Evolutionary conservation across 225 moss, liverwort and hornwort genomes (phyloP), one percentile per base, ranked within the genome.

Genomic region (Ulota crispa): DNA sequence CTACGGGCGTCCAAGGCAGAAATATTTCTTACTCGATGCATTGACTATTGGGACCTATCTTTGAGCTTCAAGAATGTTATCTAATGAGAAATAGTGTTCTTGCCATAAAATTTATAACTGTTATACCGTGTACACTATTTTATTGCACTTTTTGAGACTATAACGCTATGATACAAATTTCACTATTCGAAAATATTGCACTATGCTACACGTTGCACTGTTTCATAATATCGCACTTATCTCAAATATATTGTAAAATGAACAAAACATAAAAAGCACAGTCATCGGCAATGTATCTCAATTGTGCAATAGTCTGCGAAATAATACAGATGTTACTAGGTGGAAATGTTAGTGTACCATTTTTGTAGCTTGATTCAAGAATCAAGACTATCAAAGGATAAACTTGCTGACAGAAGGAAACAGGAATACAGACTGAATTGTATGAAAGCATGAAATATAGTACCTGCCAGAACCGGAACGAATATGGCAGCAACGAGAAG

Each of bases 391-490:
- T 43, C 8, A 68, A 53, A 76, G 24, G 24, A 20, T 64, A 26
- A 6, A 42, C 67, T 36, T 24, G 19, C 41, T 37, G 59, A 57
- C 50, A 47, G 64, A 16, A 73, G 23, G 12, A 72, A 72, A 20
- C 55, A 78, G 30, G 43, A 63, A 78, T n/a, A 13, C 15, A 30
- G 26, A 61, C 11, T 61, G 32, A 26, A 30, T 18, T 62, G 15
- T 9, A 11, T 5, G 28, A 39, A 31, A 63, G 42, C 37, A 34
- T 34, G 27, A 61, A 27, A n/a, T 32, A 10, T 1, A 30, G 61
- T 72, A 97, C 97, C 97, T 97, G 97, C 90, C 92, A 89, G 50
- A 99, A 88, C 47, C 98, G 94, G 89, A 91, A 95, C 78, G 88
- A 99, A 72, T 95, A 99, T 2, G 98, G 98, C 66, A 95, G 81